Conservation (phyloP, 768 basidiomycete genomes). For the Tricholomella constricta region DNA sequence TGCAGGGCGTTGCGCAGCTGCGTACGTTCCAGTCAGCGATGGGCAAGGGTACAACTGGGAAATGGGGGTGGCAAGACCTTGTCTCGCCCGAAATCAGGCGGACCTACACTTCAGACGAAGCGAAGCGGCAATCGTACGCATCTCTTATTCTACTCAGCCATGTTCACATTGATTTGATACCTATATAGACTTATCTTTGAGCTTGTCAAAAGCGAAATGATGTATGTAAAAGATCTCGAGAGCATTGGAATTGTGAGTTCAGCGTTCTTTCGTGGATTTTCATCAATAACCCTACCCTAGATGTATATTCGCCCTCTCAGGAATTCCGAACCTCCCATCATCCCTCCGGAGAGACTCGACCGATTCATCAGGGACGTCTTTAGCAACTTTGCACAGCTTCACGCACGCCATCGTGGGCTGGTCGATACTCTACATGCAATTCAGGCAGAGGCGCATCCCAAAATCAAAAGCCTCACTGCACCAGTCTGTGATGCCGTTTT, state of each 20-base stretch:
- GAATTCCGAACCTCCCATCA: conserved; percentile 74
- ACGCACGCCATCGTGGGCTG: conserved; percentile 72
- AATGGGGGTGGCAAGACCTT: conserved; percentile 90
- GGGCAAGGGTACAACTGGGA: conserved; percentile 76
- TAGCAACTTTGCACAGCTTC: conserved; percentile 81
- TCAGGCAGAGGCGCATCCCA: conserved; percentile 85
- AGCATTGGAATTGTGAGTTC: conserved; percentile 76
- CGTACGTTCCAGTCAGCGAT: conserved; percentile 90
- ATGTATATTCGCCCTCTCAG: conserved; percentile 84
- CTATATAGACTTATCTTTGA: conserved; percentile 82
- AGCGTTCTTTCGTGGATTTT: background rate
- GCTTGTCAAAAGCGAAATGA: conserved; percentile 95
- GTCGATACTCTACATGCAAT: conserved; percentile 82
- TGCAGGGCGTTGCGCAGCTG: conserved; percentile 80
- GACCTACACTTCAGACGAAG: conserved; percentile 68
- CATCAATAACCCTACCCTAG: conserved; percentile 35
- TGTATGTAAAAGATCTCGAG: conserved; percentile 92
- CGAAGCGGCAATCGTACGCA: conserved; percentile 82
- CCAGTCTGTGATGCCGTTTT: conserved; percentile 85
- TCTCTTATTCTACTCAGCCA: background rate
- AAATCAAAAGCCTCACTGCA: conserved; percentile 80
- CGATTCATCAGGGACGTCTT: conserved; percentile 87
- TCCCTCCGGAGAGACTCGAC: conserved; percentile 68
- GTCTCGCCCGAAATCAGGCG: conserved; percentile 65
- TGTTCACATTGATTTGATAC: background rate